Evolutionary conservation across 1,284 basidiomycete genomes (phyloP).

Genomic region (Paramarasmius palmivorus): DNA sequence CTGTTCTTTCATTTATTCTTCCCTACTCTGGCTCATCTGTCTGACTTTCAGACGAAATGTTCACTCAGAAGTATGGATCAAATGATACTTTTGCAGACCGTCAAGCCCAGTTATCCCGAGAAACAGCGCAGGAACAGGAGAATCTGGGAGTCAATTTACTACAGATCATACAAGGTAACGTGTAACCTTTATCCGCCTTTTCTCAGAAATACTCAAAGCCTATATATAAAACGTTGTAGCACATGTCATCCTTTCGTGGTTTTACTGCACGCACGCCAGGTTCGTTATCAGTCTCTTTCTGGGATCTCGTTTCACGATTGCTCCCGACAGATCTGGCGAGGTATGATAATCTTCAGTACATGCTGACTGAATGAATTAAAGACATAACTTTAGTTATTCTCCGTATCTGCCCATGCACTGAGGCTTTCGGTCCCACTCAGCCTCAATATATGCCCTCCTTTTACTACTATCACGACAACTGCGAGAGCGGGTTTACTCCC

Average conservation of each 20-base stretch:
- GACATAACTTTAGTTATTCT: conserved; percentile 48
- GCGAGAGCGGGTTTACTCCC: conserved; percentile 54
- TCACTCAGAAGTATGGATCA: conserved; percentile 44
- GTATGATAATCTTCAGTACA: conserved; percentile 9
- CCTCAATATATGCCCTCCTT: conserved; percentile 68
- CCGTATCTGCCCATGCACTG: conserved; percentile 55
- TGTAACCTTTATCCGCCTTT: conserved; percentile 6
- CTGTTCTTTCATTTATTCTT: conserved; percentile 18
- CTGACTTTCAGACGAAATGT: conserved; percentile 48
- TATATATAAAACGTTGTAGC: conserved; percentile 37
- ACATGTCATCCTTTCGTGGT: conserved; percentile 63
- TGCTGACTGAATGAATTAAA: not conserved
- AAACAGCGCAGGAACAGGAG: conserved; percentile 49
- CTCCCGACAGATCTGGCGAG: not conserved
- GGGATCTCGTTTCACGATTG: not conserved
- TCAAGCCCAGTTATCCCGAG: conserved; percentile 59
- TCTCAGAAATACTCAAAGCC: not conserved
- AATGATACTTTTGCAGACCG: conserved; percentile 66
- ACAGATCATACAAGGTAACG: conserved; percentile 63
- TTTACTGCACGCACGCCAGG: conserved; percentile 76
- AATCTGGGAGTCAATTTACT: conserved; percentile 56
- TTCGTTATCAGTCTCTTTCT: conserved; percentile 26
- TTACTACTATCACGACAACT: conserved; percentile 58
- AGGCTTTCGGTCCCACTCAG: conserved; percentile 65
- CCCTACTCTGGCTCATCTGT: not conserved